phyloP scores from a whole-genome alignment of 1,284 basidiomycete genomes.

The Phellinidium pouzarii region DNA sequence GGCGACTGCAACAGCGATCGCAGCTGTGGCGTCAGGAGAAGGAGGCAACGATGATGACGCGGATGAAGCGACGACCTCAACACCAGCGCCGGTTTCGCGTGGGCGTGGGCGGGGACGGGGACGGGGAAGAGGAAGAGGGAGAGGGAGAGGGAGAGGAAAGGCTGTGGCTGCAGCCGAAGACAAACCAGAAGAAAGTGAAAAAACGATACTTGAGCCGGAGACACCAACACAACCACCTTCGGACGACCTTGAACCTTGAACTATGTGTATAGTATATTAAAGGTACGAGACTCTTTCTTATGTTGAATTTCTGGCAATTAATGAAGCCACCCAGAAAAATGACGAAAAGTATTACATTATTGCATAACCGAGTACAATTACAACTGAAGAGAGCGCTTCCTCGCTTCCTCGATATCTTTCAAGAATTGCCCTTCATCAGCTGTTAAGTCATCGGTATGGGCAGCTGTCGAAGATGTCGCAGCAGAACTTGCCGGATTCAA shows the following conservation, averaged over 20 bases:
- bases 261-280: no score
- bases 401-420: neutral
- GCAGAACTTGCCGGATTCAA: neutral
- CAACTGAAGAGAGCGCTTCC: neutral
- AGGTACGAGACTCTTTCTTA: no score
- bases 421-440: neutral
- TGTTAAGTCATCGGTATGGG: neutral
- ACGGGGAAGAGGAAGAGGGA: constrained; percentile 24
- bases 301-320: no score
- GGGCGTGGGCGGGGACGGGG: constrained; percentile 28
- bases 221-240: constrained; percentile 21
- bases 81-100: constrained; percentile 16
- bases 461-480: neutral
- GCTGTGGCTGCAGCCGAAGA: constrained; percentile 23
- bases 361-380: neutral
- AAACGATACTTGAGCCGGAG: constrained; percentile 28
- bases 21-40: constrained; percentile 22
- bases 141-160: constrained; percentile 26
- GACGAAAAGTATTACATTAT: neutral
- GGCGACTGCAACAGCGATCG: constrained; percentile 21
- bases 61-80: constrained; percentile 19
- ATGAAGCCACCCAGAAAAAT: no score
- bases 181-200: constrained; percentile 21
- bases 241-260: constrained; percentile 28
- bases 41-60: constrained; percentile 27